phyloP scores from a whole-genome alignment of 257 asterid genomes.

The Ehretia macrophylla region DNA sequence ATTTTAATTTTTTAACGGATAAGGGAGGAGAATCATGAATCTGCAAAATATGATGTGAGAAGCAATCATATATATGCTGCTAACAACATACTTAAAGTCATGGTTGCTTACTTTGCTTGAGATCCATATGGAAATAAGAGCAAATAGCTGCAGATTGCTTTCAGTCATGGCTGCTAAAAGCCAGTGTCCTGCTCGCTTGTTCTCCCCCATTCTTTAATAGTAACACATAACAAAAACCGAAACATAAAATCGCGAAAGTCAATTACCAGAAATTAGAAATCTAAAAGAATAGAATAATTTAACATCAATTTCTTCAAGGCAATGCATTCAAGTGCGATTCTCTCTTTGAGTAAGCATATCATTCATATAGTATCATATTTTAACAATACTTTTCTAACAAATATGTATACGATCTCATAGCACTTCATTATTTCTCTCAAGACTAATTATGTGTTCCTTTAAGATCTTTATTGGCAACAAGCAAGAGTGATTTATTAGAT shows the following conservation, averaged over 20 bases:
- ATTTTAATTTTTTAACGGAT: conserved; percentile 49
- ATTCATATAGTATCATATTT: no score
- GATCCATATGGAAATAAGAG: conserved; percentile 75
- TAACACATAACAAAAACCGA: neutral
- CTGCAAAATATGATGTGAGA: conserved; percentile 32
- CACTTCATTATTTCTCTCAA: no score
- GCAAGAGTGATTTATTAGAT: no score
- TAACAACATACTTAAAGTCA: neutral
- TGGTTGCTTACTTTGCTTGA: conserved; percentile 66
- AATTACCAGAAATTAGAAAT: neutral
- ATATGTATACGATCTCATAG: no score
- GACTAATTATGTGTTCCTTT: no score
- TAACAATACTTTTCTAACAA: no score
- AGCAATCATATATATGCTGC: conserved; percentile 11
- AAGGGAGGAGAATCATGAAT: conserved; percentile 63
- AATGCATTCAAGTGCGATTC: neutral
- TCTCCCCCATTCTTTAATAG: conserved; percentile 17
- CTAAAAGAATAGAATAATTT: neutral
- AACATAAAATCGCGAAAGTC: neutral
- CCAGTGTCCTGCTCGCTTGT: conserved; percentile 40
- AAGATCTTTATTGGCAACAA: no score
- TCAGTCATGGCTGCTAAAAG: conserved; percentile 62
- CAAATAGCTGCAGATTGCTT: conserved; percentile 87
- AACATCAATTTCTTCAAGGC: neutral
- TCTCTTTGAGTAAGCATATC: neutral